Conservation (phyloP, 331 rosid genomes). For the Dryas integrifolia region DNA sequence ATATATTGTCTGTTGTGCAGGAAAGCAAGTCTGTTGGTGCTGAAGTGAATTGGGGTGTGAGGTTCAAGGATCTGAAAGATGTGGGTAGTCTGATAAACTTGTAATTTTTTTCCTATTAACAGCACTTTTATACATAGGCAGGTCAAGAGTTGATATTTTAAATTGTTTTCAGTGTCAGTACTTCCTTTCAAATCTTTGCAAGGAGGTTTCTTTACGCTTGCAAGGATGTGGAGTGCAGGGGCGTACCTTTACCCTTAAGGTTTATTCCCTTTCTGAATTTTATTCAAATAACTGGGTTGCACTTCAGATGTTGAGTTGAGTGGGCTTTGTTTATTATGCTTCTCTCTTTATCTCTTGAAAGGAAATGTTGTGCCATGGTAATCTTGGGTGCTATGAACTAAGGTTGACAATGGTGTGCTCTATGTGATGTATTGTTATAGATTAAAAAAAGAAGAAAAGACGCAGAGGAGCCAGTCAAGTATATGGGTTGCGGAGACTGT, state of each 20-base stretch:
- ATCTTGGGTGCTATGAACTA: not conserved
- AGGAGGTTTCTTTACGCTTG: constrained; percentile 84
- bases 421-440: constrained; percentile 38
- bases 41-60: constrained; percentile 99
- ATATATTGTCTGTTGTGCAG: constrained; percentile 39
- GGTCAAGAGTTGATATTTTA: constrained; percentile 29
- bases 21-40: constrained; percentile 88
- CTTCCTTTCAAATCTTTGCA: constrained; percentile 75
- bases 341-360: constrained; percentile 20
- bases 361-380: constrained; percentile 6
- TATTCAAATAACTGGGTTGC: constrained; percentile 3
- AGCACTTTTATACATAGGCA: constrained; percentile 14
- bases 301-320: constrained; percentile 15
- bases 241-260: constrained; percentile 87
- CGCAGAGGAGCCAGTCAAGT: constrained; percentile 85
- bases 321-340: constrained; percentile 15
- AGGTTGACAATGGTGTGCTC: constrained; percentile 14
- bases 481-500: constrained; percentile 95
- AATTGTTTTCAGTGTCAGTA: constrained; percentile 58
- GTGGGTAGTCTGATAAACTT: constrained; percentile 49
- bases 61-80: constrained; percentile 74
- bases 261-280: constrained; percentile 26
- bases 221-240: constrained; percentile 77
- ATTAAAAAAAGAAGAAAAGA: constrained; percentile 74
- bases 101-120: constrained; percentile 1